These are phyloP conservation scores for Chrysoporthe austroafricana DNA, from an alignment of 2,329 filamentous ascomycete species.

Conservation along the genomic window DNA sequence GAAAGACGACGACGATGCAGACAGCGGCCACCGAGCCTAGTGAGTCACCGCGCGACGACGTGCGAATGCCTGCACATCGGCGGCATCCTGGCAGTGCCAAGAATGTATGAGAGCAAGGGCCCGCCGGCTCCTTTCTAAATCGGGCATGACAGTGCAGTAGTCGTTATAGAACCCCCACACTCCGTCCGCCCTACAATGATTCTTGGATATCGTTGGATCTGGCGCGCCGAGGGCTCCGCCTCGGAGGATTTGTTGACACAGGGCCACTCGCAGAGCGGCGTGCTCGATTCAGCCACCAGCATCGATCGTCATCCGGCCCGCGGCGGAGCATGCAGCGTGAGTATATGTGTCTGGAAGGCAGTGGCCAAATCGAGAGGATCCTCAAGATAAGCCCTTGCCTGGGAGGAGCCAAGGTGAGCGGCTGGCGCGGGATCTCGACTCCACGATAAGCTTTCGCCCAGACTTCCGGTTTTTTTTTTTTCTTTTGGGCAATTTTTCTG, in stretches of 20 bases:
- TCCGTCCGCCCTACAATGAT: conserved; percentile 6
- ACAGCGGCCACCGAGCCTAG: not conserved
- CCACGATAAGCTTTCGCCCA: not conserved
- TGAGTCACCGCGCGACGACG: not conserved
- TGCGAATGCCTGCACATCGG: not conserved
- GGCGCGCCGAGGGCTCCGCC: conserved; percentile 1
- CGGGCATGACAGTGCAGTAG: not conserved
- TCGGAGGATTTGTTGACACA: conserved; percentile 5
- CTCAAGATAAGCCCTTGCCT: not conserved
- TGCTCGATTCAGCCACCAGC: not conserved
- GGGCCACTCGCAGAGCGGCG: not conserved
- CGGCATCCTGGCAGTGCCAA: conserved; percentile 5
- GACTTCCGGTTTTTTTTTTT: not conserved
- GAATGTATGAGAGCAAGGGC: conserved; percentile 1
- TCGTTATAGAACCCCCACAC: conserved; percentile 3
- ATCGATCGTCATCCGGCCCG: not conserved
- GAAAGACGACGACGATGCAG: not conserved
- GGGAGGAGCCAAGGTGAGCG: not conserved
- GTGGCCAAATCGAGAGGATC: not conserved
- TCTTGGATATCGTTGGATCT: conserved; percentile 3
- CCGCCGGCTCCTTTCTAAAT: not conserved
- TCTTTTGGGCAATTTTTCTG: not conserved
- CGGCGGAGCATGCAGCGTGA: not conserved
- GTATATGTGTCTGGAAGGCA: not conserved
- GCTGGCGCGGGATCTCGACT: not conserved